Percentiles rank a stretch among this genome's conserved stretches.
Conservation (phyloP, 306 rosid species). For the Malus sieversii region DNA sequence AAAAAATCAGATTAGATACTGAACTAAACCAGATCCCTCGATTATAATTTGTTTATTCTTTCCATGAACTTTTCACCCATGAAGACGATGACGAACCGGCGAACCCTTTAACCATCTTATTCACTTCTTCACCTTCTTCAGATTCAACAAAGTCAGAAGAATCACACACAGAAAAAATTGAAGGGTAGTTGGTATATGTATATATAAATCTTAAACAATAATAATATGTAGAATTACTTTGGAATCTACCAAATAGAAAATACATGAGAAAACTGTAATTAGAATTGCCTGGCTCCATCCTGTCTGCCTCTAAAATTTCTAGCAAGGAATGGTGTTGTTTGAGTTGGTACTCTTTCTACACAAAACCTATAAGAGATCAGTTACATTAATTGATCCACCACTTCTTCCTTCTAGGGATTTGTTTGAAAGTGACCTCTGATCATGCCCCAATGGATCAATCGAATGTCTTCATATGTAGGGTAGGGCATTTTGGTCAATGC, state of each 20-base stretch:
- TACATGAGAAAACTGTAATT: conserved; percentile 15
- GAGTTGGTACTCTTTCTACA: not conserved
- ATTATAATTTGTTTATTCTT: not conserved
- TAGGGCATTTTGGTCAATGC: conserved; percentile 23
- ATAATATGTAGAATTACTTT: not conserved
- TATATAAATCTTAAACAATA: not conserved
- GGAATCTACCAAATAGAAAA: conserved; percentile 2
- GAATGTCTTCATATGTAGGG: conserved; percentile 14
- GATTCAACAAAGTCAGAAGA: not conserved
- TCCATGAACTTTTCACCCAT: not conserved
- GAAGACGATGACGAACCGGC: not conserved
- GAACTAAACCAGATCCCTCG: not conserved
- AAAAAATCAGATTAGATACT: not conserved
- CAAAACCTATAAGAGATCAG: not conserved
- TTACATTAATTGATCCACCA: conserved; percentile 12
- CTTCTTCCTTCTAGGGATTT: conserved; percentile 2
- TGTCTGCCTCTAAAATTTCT: conserved; percentile 45
- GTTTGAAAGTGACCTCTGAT: conserved; percentile 13
- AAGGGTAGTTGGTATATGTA: not conserved
- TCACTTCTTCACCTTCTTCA: conserved; percentile 3
- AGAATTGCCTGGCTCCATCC: conserved; percentile 73
- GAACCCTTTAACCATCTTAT: not conserved
- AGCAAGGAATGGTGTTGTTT: not conserved
- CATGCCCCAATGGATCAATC: not conserved
- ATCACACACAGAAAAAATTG: not conserved